phyloP scores from a whole-genome alignment of 1,284 basidiomycete species.

The Ceraceosorus guamensis region DNA sequence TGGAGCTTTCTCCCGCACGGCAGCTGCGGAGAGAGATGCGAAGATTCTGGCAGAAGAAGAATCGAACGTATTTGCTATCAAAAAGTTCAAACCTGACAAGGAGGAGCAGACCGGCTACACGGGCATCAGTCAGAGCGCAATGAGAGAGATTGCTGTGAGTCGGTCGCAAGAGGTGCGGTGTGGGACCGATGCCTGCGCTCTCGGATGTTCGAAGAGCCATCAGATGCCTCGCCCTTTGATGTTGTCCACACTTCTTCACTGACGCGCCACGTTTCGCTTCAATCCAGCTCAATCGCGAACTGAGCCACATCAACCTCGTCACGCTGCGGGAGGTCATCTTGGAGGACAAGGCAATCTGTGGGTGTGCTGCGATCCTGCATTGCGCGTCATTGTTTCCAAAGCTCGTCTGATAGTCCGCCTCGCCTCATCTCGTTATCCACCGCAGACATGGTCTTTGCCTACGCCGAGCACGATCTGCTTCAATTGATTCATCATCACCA shows the following conservation, averaged over 20 bases:
- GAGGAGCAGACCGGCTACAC: constrained; percentile 63
- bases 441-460: constrained; percentile 86
- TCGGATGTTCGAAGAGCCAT: not conserved
- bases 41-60: constrained; percentile 6
- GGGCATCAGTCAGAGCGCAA: constrained; percentile 93
- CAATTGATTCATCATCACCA: constrained; percentile 98
- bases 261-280: too few species aligned
- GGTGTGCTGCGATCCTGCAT: not conserved
- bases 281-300: constrained; percentile 78
- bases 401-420: not conserved
- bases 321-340: constrained; percentile 87
- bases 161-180: not conserved
- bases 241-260: not conserved
- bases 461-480: constrained; percentile 80
- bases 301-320: constrained; percentile 85
- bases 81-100: constrained; percentile 99
- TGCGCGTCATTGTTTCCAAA: constrained; percentile 1
- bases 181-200: not conserved
- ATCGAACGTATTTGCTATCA: constrained; percentile 68
- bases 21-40: not conserved
- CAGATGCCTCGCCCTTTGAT: not conserved
- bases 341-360: constrained; percentile 73
- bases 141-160: constrained; percentile 84
- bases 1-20: not conserved
- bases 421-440: not conserved